Percentiles rank a stretch among this genome's conserved stretches.
Evolutionary conservation across 1,284 basidiomycete genomes (phyloP).

Genomic region (Boletus semigastroideus): DNA sequence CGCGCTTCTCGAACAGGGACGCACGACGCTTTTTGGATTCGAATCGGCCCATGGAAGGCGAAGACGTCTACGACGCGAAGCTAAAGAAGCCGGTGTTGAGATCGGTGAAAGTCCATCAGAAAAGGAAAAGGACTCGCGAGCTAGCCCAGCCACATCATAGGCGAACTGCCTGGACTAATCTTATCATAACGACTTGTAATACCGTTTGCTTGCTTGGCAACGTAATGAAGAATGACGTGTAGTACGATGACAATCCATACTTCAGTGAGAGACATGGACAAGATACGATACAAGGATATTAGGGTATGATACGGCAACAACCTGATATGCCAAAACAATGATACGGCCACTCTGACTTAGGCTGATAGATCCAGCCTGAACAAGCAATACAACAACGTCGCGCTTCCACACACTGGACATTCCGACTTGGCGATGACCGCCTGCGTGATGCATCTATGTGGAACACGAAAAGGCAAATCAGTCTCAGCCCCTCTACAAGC

Average conservation of each 20-base stretch:
- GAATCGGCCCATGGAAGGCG: slow-evolving; percentile 43
- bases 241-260: background rate
- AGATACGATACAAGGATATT: background rate
- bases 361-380: slow-evolving; percentile 29
- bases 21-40: slow-evolving; percentile 42
- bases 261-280: background rate
- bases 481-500: background rate
- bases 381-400: slow-evolving; percentile 52
- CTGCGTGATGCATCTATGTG: slow-evolving; percentile 47
- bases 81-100: background rate
- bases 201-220: background rate
- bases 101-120: background rate
- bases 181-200: background rate
- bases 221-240: background rate
- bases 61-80: slow-evolving; percentile 28
- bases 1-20: slow-evolving; percentile 34
- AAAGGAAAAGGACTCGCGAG: slow-evolving; percentile 16
- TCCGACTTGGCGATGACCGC: slow-evolving; percentile 43
- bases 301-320: background rate
- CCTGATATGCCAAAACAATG: background rate
- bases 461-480: background rate
- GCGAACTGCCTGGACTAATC: background rate
- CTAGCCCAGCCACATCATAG: background rate
- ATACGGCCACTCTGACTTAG: background rate
- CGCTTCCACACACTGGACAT: slow-evolving; percentile 48